phyloP scores from a whole-genome alignment of 305 asterid genomes.

The Solanum hybrid region DNA sequence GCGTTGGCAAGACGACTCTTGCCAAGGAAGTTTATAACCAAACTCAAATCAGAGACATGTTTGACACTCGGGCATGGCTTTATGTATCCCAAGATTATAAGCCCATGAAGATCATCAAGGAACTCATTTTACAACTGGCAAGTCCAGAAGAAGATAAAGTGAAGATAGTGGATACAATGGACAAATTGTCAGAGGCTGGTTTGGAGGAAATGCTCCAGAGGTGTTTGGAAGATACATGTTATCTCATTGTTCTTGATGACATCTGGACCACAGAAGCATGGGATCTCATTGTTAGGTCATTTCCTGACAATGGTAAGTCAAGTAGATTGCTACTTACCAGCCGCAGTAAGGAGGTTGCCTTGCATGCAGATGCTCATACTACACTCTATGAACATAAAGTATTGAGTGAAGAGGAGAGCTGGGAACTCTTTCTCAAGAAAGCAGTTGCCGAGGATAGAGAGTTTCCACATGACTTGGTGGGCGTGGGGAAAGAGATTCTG shows the following conservation, averaged over 20 bases:
- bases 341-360: background rate
- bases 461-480: background rate
- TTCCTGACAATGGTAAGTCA: background rate
- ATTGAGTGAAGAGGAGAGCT: slow-evolving; percentile 4
- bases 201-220: background rate
- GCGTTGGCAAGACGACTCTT: slow-evolving; percentile 27
- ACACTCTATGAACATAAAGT: background rate
- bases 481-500: background rate
- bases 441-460: background rate
- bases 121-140: background rate
- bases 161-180: background rate
- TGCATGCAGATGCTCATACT: background rate
- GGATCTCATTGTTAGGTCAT: background rate
- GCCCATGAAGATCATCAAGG: background rate
- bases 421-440: slow-evolving; percentile 6
- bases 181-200: background rate
- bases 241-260: slow-evolving; percentile 2
- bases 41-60: background rate
- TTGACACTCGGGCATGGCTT: background rate
- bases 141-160: background rate
- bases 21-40: slow-evolving; percentile 19
- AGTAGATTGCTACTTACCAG: background rate
- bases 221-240: background rate
- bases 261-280: slow-evolving; percentile 5
- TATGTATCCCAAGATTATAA: background rate